Base-by-base conservation (phyloP, 768 basidiomycete genomes). In the Boletus coccyginus region DNA sequence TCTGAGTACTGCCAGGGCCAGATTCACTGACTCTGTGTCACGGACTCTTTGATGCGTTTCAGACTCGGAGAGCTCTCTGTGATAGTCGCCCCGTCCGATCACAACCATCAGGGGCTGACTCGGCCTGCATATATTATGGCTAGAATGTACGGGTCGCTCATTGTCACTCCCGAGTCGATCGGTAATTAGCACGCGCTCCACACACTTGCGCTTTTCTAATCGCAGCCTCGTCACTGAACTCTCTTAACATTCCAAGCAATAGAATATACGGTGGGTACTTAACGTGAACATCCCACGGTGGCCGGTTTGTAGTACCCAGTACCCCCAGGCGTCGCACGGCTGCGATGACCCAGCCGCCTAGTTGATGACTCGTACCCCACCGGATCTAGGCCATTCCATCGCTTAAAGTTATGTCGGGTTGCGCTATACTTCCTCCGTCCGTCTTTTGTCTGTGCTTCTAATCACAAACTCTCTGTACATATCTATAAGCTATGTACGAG, bases 371-470 rank as follows among this genome's bases (percentile, higher is more conserved):
- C 46, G 24, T 43, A 31, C 36, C 46, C 42, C 41, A 24, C 32
- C 13, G 12, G 35, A 13, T 24, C 21, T 41, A 41, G 31, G 41
- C 39, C 27, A 40, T 38, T 32, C 38, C 49, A 19, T 43, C 41
- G 19, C 31, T 33, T 39, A 35, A 43, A 53, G 51, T 55, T 52
- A 29, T 35, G 29, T 43, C 27, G 21, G 41, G 44, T 53, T 50
- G 29, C 31, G 51, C 54, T 57, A 57, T 31, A 57, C 44, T 57
- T 48, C 24, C 42, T 27, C 19, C 4, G 19, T 36, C 39, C 41
- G 14, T 40, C 10, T 48, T 43, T 62, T 62, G 36, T 58, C 16
- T 19, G 0, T 36, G 59, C 54, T 65, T 60, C 61, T 60, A 50
- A 60, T 46, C 57, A 40, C 40, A 45, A 40, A 33, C 14, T 38